Conservation (phyloP, 2,329 filamentous ascomycete species). For the Alternaria consortialis region DNA sequence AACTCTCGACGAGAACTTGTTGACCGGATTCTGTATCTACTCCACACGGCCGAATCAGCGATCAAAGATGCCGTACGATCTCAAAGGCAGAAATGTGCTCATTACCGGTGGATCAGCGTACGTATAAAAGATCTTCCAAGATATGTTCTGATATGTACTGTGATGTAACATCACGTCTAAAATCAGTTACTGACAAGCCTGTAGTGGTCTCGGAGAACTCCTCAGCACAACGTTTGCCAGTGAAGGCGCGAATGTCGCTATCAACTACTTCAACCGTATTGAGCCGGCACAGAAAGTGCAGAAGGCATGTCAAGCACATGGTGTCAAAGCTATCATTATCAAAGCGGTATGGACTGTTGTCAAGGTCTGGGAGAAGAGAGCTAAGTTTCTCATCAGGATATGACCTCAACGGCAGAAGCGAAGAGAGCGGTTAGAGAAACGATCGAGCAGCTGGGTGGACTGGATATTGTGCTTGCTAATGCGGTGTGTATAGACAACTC, state of each 20-base stretch:
- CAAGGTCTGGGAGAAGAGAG: too few relatives aligned
- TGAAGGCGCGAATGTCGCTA: slow-evolving; percentile 72
- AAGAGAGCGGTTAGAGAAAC: slow-evolving; percentile 67
- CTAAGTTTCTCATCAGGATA: slow-evolving; percentile 58
- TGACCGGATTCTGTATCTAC: not conserved
- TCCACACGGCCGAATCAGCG: not conserved
- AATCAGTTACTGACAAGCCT: not conserved
- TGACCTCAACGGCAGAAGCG: slow-evolving; percentile 68
- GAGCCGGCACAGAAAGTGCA: slow-evolving; percentile 68
- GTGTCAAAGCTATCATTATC: slow-evolving; percentile 64
- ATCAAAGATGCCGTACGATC: slow-evolving; percentile 66
- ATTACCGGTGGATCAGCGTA: slow-evolving; percentile 72
- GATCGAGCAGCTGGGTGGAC: slow-evolving; percentile 67
- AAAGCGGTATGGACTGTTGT: slow-evolving; percentile 60
- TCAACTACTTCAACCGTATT: slow-evolving; percentile 75
- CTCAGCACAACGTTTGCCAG: slow-evolving; percentile 72
- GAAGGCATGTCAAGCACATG: slow-evolving; percentile 62
- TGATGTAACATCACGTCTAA: not conserved
- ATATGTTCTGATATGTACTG: not conserved
- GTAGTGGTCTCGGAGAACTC: slow-evolving; percentile 75
- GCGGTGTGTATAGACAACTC: slow-evolving; percentile 58
- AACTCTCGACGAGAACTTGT: not conserved
- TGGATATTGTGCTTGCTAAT: slow-evolving; percentile 83
- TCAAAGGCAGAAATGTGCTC: slow-evolving; percentile 69
- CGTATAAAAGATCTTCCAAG: slow-evolving; percentile 19